Conservation (phyloP, 2,329 filamentous ascomycete genomes). For the Sporothrix luriei region DNA sequence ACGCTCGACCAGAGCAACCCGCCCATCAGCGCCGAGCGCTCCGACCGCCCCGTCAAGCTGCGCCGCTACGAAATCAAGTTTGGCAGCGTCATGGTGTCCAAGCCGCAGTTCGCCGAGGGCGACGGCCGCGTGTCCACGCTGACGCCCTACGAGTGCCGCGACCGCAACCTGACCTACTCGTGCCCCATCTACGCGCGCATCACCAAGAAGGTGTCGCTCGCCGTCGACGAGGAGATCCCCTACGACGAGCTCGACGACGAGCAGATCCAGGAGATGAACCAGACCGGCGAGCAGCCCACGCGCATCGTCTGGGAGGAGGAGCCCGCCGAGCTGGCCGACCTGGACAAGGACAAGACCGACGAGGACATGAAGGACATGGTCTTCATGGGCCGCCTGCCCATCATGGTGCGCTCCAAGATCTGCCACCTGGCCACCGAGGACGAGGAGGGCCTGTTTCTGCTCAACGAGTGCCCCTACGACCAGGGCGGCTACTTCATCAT, state of each 20-base stretch:
- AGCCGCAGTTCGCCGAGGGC: constrained; percentile 88
- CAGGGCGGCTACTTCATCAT: constrained; percentile 99
- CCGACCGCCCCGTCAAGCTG: constrained; percentile 79
- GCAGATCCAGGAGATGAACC: constrained; percentile 58
- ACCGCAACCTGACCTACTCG: constrained; percentile 94
- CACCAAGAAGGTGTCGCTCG: constrained; percentile 79
- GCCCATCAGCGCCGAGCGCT: constrained; percentile 71
- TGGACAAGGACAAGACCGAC: constrained; percentile 55
- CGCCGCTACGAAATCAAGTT: constrained; percentile 96
- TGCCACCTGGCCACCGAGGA: constrained; percentile 83
- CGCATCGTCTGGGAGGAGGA: constrained; percentile 65
- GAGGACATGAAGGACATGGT: constrained; percentile 69
- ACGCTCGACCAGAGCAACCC: constrained; percentile 93
- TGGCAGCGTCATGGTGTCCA: constrained; percentile 82
- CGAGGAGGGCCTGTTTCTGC: constrained; percentile 82
- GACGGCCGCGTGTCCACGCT: constrained; percentile 85
- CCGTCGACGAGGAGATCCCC: constrained; percentile 71
- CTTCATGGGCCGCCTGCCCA: constrained; percentile 92
- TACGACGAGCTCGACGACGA: constrained; percentile 69
- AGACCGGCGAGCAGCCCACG: constrained; percentile 61
- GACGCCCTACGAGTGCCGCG: constrained; percentile 89
- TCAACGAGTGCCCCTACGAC: constrained; percentile 97
- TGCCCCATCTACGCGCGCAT: constrained; percentile 89
- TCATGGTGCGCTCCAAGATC: constrained; percentile 97
- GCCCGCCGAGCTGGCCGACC: constrained; percentile 55